These are phyloP conservation scores for Eucalyptus cloeziana DNA, from an alignment of 345 rosid species.

Conservation along the genomic window DNA sequence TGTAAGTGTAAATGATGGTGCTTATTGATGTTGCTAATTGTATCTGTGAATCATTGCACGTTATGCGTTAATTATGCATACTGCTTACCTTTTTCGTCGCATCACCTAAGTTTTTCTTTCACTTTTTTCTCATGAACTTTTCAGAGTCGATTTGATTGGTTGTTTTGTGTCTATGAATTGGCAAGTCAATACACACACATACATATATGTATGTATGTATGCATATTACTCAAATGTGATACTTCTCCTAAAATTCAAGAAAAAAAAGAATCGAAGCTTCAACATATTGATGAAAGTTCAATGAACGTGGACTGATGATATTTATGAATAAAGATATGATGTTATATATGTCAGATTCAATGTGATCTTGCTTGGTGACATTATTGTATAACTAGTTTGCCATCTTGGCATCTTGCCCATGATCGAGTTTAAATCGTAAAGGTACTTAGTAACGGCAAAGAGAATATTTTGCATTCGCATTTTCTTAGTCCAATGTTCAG, in stretches of 20 bases:
- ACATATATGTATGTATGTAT: no score
- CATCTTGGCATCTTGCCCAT: not conserved
- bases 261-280: not conserved
- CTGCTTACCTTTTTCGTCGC: not conserved
- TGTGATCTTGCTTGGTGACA: not conserved
- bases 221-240: not conserved
- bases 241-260: not conserved
- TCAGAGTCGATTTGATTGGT: not conserved
- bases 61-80: not conserved
- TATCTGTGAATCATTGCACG: not conserved
- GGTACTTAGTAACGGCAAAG: not conserved
- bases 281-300: not conserved
- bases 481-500: not conserved
- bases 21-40: not conserved
- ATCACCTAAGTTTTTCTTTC: slow-evolving; percentile 5
- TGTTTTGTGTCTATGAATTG: not conserved
- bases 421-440: not conserved
- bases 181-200: no score
- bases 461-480: not conserved
- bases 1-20: not conserved
- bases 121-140: not conserved
- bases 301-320: not conserved
- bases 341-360: not conserved
- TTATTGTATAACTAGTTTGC: not conserved
- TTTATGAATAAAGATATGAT: not conserved